Conservation (phyloP, 2,329 filamentous ascomycete species). For the Blumeriella jaapii region DNA sequence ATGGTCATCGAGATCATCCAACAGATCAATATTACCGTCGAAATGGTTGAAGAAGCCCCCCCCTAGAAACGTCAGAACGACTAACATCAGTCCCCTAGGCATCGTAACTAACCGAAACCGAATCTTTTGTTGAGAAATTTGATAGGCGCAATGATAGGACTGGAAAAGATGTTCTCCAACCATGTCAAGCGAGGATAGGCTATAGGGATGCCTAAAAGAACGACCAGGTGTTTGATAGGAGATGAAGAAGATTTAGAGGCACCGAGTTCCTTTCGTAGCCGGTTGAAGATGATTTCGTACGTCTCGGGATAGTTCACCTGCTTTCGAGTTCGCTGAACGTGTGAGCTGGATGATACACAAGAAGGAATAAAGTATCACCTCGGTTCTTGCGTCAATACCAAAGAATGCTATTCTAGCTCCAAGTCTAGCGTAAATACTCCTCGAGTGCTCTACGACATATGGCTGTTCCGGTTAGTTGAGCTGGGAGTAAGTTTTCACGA, state of each 20-base stretch:
- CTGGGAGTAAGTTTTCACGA: neutral
- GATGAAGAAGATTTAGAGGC: conserved; percentile 54
- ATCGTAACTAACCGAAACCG: conserved; percentile 45
- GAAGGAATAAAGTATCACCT: conserved; percentile 35
- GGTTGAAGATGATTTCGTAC: conserved; percentile 71
- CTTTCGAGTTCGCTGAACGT: conserved; percentile 59
- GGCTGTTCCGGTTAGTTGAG: conserved; percentile 34
- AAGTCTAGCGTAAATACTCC: conserved; percentile 75
- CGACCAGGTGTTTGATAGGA: conserved; percentile 77
- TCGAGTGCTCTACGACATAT: conserved; percentile 79
- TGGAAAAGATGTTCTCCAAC: conserved; percentile 85
- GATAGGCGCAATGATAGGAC: conserved; percentile 77
- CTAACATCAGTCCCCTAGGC: neutral
- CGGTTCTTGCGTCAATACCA: conserved; percentile 85
- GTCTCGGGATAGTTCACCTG: conserved; percentile 93
- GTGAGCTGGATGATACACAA: conserved; percentile 16
- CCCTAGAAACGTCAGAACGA: conserved; percentile 31
- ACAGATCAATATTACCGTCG: conserved; percentile 82
- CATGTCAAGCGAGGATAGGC: conserved; percentile 88
- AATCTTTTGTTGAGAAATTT: conserved; percentile 86
- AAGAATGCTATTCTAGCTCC: conserved; percentile 76
- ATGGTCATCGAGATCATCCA: conserved; percentile 91
- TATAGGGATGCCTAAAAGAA: conserved; percentile 78
- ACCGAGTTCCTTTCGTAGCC: conserved; percentile 61
- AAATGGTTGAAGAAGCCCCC: conserved; percentile 88